Conservation (phyloP, 2,329 filamentous ascomycete species). For the Exutisphaerella laricina region DNA sequence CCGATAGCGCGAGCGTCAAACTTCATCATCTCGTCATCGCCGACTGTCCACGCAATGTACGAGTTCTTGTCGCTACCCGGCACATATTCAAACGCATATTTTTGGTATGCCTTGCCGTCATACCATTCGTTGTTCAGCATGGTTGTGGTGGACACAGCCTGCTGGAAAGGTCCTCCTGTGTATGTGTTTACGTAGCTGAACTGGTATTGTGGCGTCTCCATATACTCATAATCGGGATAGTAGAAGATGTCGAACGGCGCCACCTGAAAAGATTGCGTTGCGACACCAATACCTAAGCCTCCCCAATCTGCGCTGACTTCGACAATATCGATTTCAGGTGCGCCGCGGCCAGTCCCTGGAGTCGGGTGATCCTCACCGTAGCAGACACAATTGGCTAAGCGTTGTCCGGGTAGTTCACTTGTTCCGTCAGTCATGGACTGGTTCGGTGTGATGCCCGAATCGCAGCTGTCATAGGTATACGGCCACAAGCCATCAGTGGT, state of each 20-base stretch:
- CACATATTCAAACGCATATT: slow-evolving; percentile 52
- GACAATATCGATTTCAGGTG: slow-evolving; percentile 47
- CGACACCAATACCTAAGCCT: slow-evolving; percentile 37
- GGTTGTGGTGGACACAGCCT: slow-evolving; percentile 52
- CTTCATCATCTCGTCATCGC: slow-evolving; percentile 46
- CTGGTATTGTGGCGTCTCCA: slow-evolving; percentile 46
- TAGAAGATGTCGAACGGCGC: slow-evolving; percentile 48
- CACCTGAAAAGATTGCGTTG: slow-evolving; percentile 46
- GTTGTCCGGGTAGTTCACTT: slow-evolving; percentile 42
- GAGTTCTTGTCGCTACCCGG: slow-evolving; percentile 44
- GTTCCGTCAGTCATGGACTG: slow-evolving; percentile 42
- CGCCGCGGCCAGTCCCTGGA: slow-evolving; percentile 43
- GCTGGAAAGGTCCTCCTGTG: slow-evolving; percentile 51
- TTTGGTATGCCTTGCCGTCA: slow-evolving; percentile 50
- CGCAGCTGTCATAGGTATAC: slow-evolving; percentile 49
- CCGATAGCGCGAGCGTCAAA: slow-evolving; percentile 50
- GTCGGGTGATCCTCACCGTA: slow-evolving; percentile 44
- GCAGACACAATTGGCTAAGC: slow-evolving; percentile 43
- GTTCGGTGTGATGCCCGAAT: slow-evolving; percentile 47
- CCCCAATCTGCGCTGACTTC: slow-evolving; percentile 44
- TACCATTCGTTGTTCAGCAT: slow-evolving; percentile 53
- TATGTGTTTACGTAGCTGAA: slow-evolving; percentile 48
- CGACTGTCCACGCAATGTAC: slow-evolving; percentile 50
- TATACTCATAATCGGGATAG: slow-evolving; percentile 49
- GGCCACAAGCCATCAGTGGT: slow-evolving; percentile 53